Evolutionary conservation across 768 basidiomycete genomes (phyloP).

Genomic region (Ephemerocybe angulata): DNA sequence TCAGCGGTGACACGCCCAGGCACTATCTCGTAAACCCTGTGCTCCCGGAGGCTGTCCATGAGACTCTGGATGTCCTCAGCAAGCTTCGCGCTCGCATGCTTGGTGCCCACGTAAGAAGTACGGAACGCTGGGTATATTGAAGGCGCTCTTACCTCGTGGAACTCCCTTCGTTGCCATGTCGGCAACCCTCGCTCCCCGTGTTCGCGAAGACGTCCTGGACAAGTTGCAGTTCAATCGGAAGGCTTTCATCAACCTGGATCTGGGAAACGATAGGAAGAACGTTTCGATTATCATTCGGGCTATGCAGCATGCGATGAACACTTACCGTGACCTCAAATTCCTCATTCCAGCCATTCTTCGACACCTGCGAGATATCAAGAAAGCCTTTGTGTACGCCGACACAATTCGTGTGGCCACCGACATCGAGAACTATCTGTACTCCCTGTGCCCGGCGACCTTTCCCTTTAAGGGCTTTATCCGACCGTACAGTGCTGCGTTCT

Average conservation of each 20-base stretch:
- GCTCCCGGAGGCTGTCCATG: constrained; percentile 21
- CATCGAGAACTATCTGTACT: constrained; percentile 23
- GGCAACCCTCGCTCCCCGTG: constrained; percentile 27
- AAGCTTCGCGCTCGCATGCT: too few species aligned
- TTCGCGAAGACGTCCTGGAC: constrained; percentile 24
- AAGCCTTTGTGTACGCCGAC: constrained; percentile 29
- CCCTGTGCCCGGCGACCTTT: constrained; percentile 7
- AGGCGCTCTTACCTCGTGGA: constrained; percentile 24
- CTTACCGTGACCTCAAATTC: constrained; percentile 32
- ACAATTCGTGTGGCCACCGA: constrained; percentile 20
- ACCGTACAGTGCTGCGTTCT: constrained; percentile 24
- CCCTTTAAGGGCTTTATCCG: constrained; percentile 19
- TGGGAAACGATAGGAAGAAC: constrained; percentile 32
- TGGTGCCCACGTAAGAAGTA: constrained; percentile 36
- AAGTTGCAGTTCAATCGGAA: constrained; percentile 23
- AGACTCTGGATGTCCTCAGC: constrained; percentile 22
- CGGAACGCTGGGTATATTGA: constrained; percentile 21
- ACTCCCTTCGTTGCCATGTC: constrained; percentile 31
- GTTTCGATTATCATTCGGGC: constrained; percentile 32
- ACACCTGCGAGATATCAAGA: constrained; percentile 17
- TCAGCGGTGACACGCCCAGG: constrained; percentile 16
- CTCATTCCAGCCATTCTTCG: constrained; percentile 16
- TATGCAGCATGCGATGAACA: constrained; percentile 29
- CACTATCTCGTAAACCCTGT: constrained; percentile 17
- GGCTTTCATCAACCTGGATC: constrained; percentile 17